Evolutionary conservation across 179 eudicot species (phyloP).

Genomic region (Monotropa hypopitys): DNA sequence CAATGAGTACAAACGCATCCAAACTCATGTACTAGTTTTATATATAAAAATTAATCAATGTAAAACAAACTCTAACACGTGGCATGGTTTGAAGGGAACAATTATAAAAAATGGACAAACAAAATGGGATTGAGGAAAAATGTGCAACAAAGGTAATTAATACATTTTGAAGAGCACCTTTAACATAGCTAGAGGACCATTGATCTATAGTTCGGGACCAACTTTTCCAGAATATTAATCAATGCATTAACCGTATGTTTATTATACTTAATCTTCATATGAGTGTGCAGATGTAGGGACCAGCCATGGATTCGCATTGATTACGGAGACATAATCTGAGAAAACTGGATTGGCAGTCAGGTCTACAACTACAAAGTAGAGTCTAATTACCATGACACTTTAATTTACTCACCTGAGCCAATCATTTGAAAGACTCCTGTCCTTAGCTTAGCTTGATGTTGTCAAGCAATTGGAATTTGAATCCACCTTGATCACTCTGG

Average conservation of each 20-base stretch:
- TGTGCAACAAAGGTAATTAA: not conserved
- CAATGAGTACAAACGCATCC: too few relatives aligned
- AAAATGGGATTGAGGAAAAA: not conserved
- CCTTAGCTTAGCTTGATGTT: slow-evolving; percentile 6
- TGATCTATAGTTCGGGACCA: not conserved
- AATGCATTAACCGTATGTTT: not conserved
- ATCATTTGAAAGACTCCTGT: not conserved
- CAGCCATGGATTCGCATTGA: too few relatives aligned
- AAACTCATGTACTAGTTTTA: too few relatives aligned
- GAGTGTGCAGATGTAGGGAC: not conserved
- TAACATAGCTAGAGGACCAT: not conserved
- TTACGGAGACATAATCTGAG: not conserved
- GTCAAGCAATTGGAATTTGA: slow-evolving; percentile 20
- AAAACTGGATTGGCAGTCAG: not conserved
- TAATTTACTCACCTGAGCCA: not conserved
- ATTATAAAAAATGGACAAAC: not conserved
- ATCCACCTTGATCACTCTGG: slow-evolving; percentile 60
- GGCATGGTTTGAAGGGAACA: not conserved
- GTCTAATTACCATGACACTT: not conserved
- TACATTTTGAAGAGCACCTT: not conserved
- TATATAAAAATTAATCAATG: too few relatives aligned
- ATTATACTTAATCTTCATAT: not conserved
- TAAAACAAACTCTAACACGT: too few relatives aligned
- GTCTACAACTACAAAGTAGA: not conserved
- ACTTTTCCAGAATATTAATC: not conserved